Base-by-base conservation (phyloP, 495 filamentous ascomycete species). In the Penicillium paradoxum region DNA sequence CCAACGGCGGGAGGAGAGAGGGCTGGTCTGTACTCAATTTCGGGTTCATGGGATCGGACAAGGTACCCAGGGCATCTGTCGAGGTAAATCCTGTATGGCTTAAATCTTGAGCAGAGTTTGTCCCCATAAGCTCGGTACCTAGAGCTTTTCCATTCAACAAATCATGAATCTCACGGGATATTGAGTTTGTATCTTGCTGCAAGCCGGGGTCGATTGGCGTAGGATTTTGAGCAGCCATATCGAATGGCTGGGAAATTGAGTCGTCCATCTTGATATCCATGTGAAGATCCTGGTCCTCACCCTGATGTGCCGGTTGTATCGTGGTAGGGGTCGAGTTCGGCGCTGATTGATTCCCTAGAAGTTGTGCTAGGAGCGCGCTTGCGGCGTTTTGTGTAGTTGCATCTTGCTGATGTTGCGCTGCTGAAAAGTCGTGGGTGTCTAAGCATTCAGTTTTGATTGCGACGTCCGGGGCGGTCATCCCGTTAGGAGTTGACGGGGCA, bases 291-390 rank as follows among this genome's bases (percentile, higher is more conserved):
- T 58, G 57, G 6, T 59, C 41, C n/a, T 61, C 49, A 10, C 19
- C 39, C 34, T 49, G 39, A 45, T 45, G 51, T 24, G 49, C 58
- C 18, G 34, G 53, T 44, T 24, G 50, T 44, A n/a, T 45, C 51
- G 45, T 36, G 30, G 53, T 53, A 40, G 58, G 55, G 41, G 57
- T 54, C 54, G 60, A 51, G 27, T 51, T 62, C 36, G 60, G 34
- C 47, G 63, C 56, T 22, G 63, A 37, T 39, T 70, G 69, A 55
- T 70, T 73, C 21, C 71, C 71, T 29, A 77, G 69, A 0, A 75
- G 61, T 58, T 75, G 71, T 18, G 73, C 72, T 38, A 75, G 64
- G 3, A 77, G 68, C 22, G 72, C 70, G 22, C 72, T 73, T 57
- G 73, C 73, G 34, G 73, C 73, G 37, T 66, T 70, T 55, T 75